Evolutionary conservation across 176 grass and related monocot species (phyloP).

Genomic region (Sorghum bicolor): DNA sequence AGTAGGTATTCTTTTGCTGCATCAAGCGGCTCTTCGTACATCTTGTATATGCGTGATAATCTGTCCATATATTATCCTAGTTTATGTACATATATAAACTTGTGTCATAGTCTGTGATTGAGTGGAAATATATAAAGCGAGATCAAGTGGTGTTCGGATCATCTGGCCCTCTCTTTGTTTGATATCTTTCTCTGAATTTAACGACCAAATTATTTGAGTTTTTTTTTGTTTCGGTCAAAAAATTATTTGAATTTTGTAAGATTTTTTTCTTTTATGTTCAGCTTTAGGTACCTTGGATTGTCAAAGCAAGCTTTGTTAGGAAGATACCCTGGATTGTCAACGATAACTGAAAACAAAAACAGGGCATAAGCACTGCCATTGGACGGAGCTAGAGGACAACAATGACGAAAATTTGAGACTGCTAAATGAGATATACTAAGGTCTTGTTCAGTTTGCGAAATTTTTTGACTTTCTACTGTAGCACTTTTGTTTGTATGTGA

Average conservation of each 20-base stretch:
- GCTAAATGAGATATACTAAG: no score
- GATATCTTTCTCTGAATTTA: not conserved
- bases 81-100: slow-evolving; percentile 25
- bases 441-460: no score
- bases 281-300: not conserved
- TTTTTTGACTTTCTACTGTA: no score
- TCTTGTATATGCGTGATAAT: slow-evolving; percentile 31
- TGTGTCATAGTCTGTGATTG: not conserved
- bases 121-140: slow-evolving; percentile 27
- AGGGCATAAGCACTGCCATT: not conserved
- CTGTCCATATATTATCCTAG: slow-evolving; percentile 14
- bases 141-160: not conserved
- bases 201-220: not conserved
- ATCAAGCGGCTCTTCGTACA: not conserved
- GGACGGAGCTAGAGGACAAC: no score
- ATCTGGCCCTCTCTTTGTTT: no score
- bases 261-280: not conserved
- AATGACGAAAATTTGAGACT: no score
- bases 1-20: slow-evolving; percentile 38
- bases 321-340: not conserved
- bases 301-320: not conserved
- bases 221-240: no score
- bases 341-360: not conserved
- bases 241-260: not conserved
- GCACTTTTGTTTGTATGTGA: no score